Conservation (phyloP, 192 early-diverging fungal species). For the Coemansia sp. region DNA sequence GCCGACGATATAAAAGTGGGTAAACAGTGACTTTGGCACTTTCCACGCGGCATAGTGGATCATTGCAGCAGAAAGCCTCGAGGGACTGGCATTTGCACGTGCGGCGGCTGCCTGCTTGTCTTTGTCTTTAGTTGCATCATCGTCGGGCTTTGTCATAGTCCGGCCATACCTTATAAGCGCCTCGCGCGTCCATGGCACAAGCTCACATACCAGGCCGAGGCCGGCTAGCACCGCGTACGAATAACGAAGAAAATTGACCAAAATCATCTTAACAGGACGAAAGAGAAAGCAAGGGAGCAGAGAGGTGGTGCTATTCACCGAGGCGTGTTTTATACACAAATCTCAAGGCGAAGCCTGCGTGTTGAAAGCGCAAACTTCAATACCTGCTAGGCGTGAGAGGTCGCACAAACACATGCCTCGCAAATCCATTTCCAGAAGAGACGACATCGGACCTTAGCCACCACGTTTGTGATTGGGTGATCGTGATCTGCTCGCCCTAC, state of each 20-base stretch:
- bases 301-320: too few relatives aligned
- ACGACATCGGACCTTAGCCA: too few relatives aligned
- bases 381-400: too few relatives aligned
- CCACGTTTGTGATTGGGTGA: too few relatives aligned
- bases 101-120: neutral
- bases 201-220: slow-evolving; percentile 24
- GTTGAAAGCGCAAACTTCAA: too few relatives aligned
- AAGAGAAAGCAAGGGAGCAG: neutral
- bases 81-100: neutral
- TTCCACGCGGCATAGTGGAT: slow-evolving; percentile 10
- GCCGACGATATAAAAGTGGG: slow-evolving; percentile 36
- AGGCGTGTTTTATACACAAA: too few relatives aligned
- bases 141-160: slow-evolving; percentile 6
- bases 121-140: neutral
- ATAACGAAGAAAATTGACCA: neutral
- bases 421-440: too few relatives aligned
- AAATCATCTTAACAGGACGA: neutral
- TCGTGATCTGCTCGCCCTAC: too few relatives aligned
- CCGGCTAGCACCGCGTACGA: slow-evolving; percentile 16
- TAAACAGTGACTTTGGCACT: slow-evolving; percentile 33
- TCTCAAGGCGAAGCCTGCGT: too few relatives aligned
- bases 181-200: slow-evolving; percentile 40
- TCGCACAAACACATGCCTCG: too few relatives aligned
- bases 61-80: neutral
- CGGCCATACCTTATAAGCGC: slow-evolving; percentile 44